Conservation (phyloP, 2,329 filamentous ascomycete genomes). For the Ophiocordyceps robertsii region DNA sequence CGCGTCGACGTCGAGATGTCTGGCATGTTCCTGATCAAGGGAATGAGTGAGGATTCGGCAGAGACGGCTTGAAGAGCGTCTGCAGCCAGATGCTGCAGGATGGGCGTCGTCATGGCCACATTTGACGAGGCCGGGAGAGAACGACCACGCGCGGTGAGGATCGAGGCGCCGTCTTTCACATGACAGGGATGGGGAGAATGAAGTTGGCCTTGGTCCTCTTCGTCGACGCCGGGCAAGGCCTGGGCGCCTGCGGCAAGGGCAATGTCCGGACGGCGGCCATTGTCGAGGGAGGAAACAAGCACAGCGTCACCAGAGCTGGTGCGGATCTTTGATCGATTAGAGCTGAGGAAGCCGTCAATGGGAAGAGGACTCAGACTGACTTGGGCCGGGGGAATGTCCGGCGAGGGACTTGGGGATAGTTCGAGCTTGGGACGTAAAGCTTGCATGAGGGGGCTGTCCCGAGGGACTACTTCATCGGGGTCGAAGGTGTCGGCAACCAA, state of each 20-base stretch:
- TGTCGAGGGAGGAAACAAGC: slow-evolving; percentile 50
- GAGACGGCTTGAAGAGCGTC: slow-evolving; percentile 17
- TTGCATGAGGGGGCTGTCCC: slow-evolving; percentile 26
- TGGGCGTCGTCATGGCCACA: slow-evolving; percentile 5
- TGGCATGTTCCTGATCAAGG: slow-evolving; percentile 7
- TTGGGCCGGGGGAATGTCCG: slow-evolving; percentile 21
- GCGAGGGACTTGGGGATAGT: slow-evolving; percentile 18
- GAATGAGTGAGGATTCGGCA: slow-evolving; percentile 4
- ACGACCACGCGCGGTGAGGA: background rate
- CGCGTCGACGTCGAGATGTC: slow-evolving; percentile 17
- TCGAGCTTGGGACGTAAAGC: slow-evolving; percentile 18
- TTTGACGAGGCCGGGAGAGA: background rate
- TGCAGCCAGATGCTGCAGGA: slow-evolving; percentile 17
- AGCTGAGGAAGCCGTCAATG: slow-evolving; percentile 29
- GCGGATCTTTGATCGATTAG: slow-evolving; percentile 38
- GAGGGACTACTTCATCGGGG: slow-evolving; percentile 27
- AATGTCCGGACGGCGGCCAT: slow-evolving; percentile 51
- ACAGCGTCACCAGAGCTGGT: slow-evolving; percentile 51
- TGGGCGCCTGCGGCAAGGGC: slow-evolving; percentile 40
- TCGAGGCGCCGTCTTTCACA: background rate
- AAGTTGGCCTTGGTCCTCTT: slow-evolving; percentile 27
- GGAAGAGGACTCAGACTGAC: slow-evolving; percentile 18
- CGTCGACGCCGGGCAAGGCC: slow-evolving; percentile 33
- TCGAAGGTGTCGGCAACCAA: slow-evolving; percentile 24
- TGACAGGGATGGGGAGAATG: background rate